Percentiles rank a stretch among this genome's conserved stretches.
These are phyloP conservation scores for Avena eriantha DNA, from an alignment of 176 grass and related monocot genomes.

Conservation along the genomic window DNA sequence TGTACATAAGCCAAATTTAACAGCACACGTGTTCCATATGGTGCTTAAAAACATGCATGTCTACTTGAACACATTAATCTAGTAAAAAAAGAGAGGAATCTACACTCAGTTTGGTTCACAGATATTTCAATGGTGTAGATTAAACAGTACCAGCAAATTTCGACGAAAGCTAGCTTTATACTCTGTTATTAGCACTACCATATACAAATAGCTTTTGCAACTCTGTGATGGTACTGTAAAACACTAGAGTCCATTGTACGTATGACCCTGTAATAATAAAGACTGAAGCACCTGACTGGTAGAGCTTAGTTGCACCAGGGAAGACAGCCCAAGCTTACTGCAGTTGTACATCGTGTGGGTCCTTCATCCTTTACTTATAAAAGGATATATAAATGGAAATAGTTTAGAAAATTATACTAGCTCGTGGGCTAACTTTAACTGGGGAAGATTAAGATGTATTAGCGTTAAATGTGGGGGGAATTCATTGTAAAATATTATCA, in stretches of 20 bases:
- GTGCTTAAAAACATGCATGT: slow-evolving; percentile 7
- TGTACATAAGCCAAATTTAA: background rate
- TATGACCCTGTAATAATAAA: slow-evolving; percentile 22
- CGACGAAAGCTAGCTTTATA: background rate
- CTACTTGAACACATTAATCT: background rate
- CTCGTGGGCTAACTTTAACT: background rate
- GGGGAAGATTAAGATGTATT: slow-evolving; percentile 6
- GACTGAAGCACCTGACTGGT: slow-evolving; percentile 1
- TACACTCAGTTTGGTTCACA: background rate
- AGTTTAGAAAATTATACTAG: background rate
- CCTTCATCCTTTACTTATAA: background rate
- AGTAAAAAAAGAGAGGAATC: background rate
- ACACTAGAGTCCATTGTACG: background rate
- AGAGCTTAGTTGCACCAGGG: background rate
- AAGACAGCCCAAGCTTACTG: background rate
- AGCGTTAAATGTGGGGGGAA: background rate
- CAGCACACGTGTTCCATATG: background rate
- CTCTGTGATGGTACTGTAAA: background rate
- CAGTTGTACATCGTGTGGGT: background rate
- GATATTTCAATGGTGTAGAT: background rate
- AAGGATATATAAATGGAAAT: background rate
- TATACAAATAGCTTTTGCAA: background rate
- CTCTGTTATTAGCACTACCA: background rate
- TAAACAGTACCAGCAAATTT: background rate
- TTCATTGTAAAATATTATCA: background rate